Base-by-base conservation (phyloP, 1,284 basidiomycete species). In the Uromyces viciae-fabae region DNA sequence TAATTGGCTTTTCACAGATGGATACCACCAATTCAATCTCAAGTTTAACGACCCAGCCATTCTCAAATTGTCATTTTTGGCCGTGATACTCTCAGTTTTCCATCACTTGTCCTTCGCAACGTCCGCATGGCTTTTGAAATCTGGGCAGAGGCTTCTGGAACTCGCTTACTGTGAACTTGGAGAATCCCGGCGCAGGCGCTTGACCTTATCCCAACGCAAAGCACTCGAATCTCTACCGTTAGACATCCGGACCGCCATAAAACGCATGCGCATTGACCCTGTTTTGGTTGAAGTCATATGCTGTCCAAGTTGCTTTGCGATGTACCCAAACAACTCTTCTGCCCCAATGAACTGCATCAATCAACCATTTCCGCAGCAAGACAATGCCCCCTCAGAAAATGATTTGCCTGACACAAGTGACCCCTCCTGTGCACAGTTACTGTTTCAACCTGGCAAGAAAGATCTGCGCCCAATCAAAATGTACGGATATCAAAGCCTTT, bases 51-150 rank as follows among this genome's bases (percentile, higher is more conserved):
- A 78, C 66, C 66, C 52, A 19, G 40, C 49, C 56, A 38, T 71
- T 38, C 2, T 78, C 33, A 64, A 78, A 38, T 15, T 64, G n/a
- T 78, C 58, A 42, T 66, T 78, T 33, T 46, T 78, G 43, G 46
- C 54, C 56, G 36, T 66, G 31, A 69, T 54, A 14, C 64, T 78
- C 31, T 68, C 64, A 31, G 52, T 78, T 9, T 60, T 71, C 36
- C 43, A 54, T 36, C 43, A 78, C 28, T n/a, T 38, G 11, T 78
- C 66, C 11, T 42, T 33, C 40, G n/a, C 28, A 46, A 78, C 64
- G 7, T 78, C 36, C 22, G 52, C 66, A 25, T 78, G 76, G 76
- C 46, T 78, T 40, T 40, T 78, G 49, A 68, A 78, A 71, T 68
- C 66, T 17, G 64, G 43, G 46, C 22, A 52, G 22, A 42, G 40